Evolutionary conservation across 2,329 filamentous ascomycete genomes (phyloP).

Genomic region (Daldinia eschscholtzii): DNA sequence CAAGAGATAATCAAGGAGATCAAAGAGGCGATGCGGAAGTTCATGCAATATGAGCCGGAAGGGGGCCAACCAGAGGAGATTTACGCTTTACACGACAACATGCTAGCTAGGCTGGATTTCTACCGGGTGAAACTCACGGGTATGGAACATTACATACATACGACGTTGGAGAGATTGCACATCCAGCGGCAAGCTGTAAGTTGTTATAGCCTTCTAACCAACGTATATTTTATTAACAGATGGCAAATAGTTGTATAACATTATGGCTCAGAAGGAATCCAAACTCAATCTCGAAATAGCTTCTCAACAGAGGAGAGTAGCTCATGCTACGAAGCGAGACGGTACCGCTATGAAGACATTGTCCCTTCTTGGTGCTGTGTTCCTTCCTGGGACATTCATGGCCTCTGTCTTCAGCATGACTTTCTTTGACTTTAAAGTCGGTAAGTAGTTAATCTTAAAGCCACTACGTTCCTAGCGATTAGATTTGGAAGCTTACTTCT

Average conservation of each 20-base stretch:
- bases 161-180: constrained; percentile 70
- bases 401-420: constrained; percentile 75
- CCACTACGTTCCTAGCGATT: background rate
- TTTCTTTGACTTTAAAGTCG: constrained; percentile 72
- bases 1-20: constrained; percentile 66
- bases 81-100: constrained; percentile 62
- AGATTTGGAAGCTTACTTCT: constrained; percentile 13
- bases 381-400: constrained; percentile 72
- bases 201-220: constrained; percentile 23
- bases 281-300: constrained; percentile 74
- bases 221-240: constrained; percentile 25
- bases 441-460: constrained; percentile 48
- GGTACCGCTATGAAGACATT: constrained; percentile 75
- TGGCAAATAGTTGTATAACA: constrained; percentile 69
- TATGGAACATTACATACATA: constrained; percentile 73
- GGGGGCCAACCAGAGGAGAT: constrained; percentile 40
- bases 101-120: constrained; percentile 68
- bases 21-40: constrained; percentile 61
- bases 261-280: constrained; percentile 74
- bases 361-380: constrained; percentile 72
- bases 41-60: constrained; percentile 51
- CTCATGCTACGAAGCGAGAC: constrained; percentile 71
- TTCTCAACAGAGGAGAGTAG: constrained; percentile 69
- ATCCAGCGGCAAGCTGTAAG: constrained; percentile 72
- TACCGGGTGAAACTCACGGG: constrained; percentile 72